Percentiles rank a stretch among this genome's conserved stretches.
These are phyloP conservation scores for Lasiodiplodia sp. DNA, from an alignment of 2,329 filamentous ascomycete species.

Conservation along the genomic window DNA sequence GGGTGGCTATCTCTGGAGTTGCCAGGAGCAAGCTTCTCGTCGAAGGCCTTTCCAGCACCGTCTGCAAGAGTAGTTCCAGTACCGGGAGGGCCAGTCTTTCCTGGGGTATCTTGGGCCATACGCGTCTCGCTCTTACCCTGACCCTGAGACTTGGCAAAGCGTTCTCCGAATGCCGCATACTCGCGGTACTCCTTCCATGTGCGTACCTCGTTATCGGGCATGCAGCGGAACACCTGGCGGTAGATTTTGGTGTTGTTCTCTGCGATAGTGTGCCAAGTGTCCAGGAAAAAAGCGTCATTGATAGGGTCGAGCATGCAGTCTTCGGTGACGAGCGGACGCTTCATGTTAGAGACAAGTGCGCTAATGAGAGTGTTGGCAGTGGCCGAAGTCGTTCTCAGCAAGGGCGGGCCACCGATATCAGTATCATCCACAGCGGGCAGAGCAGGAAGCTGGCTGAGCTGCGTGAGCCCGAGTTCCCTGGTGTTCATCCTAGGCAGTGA, in stretches of 20 bases:
- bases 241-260: conserved; percentile 96
- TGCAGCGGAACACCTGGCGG: conserved; percentile 91
- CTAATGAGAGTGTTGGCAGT: conserved; percentile 59
- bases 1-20: conserved; percentile 18
- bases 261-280: conserved; percentile 86
- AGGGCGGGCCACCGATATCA: conserved; percentile 79
- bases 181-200: conserved; percentile 95
- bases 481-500: conserved; percentile 67
- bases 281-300: conserved; percentile 80
- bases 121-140: conserved; percentile 60
- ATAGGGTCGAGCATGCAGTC: conserved; percentile 96
- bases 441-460: conserved; percentile 72
- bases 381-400: conserved; percentile 59
- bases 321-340: conserved; percentile 76
- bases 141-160: conserved; percentile 73
- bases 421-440: conserved; percentile 77
- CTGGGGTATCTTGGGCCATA: conserved; percentile 56
- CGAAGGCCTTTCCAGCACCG: conserved; percentile 34
- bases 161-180: conserved; percentile 76
- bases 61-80: conserved; percentile 33
- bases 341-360: conserved; percentile 69
- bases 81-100: conserved; percentile 59
- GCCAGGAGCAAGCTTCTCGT: conserved; percentile 8
- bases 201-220: conserved; percentile 93
- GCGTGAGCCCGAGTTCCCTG: conserved; percentile 71